Evolutionary conservation across 176 grass and related monocot species (phyloP).

Genomic region (Puya raimondii): DNA sequence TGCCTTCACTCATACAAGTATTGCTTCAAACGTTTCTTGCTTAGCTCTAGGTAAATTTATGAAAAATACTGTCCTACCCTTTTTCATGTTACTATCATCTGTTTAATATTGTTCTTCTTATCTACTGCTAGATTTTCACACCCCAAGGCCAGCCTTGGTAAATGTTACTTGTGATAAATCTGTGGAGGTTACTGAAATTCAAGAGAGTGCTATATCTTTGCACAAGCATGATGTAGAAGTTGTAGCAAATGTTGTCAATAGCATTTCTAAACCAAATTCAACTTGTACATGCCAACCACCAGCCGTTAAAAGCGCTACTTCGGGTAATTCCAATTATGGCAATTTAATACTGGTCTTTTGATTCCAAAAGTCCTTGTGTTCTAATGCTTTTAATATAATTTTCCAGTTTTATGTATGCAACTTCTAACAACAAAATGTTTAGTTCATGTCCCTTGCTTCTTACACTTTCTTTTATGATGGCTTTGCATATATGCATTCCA

Average conservation of each 20-base stretch:
- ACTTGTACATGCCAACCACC: constrained; percentile 5
- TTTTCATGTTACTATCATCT: neutral
- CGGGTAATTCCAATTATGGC: constrained; percentile 21
- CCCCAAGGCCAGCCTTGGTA: constrained; percentile 51
- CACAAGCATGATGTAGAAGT: constrained; percentile 1
- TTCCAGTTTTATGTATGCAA: neutral
- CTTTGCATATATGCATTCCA: neutral
- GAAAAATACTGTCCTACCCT: constrained; percentile 2
- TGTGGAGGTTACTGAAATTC: constrained; percentile 11
- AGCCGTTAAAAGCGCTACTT: neutral
- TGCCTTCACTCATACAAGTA: constrained; percentile 16
- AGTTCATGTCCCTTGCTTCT: neutral
- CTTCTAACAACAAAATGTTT: neutral
- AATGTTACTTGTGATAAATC: constrained; percentile 16
- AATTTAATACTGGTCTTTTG: constrained; percentile 8
- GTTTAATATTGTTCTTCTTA: constrained; percentile 5
- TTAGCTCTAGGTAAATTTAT: constrained; percentile 33
- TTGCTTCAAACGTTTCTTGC: constrained; percentile 9
- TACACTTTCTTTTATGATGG: neutral
- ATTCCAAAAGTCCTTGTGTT: neutral
- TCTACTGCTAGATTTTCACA: constrained; percentile 39
- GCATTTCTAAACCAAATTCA: constrained; percentile 8
- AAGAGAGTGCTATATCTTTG: constrained; percentile 14
- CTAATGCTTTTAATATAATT: neutral
- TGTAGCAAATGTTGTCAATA: neutral